These are phyloP conservation scores for Alisma plantagoaquatica DNA, from an alignment of 106 monocot species.

Conservation along the genomic window DNA sequence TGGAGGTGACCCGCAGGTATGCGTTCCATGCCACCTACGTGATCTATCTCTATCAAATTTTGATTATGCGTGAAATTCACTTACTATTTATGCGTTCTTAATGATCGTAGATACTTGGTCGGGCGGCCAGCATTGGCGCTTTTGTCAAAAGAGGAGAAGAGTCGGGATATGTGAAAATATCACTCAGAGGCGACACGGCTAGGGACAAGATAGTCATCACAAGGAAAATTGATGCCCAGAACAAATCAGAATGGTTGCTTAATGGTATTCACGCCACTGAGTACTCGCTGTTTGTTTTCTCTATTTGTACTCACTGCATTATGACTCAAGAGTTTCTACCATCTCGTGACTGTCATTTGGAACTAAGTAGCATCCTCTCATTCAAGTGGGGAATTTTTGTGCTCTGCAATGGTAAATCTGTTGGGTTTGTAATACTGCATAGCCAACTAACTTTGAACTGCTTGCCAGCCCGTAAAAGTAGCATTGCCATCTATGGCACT, in stretches of 20 bases:
- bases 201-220: slow-evolving; percentile 39
- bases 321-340: too few species aligned
- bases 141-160: slow-evolving; percentile 96
- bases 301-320: too few species aligned
- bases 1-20: slow-evolving; percentile 93
- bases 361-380: too few species aligned
- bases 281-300: too few species aligned
- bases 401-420: too few species aligned
- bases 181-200: slow-evolving; percentile 37
- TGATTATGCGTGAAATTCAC: background rate
- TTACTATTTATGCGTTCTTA: background rate
- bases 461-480: too few species aligned
- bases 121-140: slow-evolving; percentile 85
- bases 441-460: too few species aligned
- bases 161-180: slow-evolving; percentile 56
- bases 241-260: slow-evolving; percentile 88
- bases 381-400: too few species aligned
- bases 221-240: slow-evolving; percentile 71
- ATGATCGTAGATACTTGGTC: slow-evolving; percentile 63
- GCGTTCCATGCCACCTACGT: too few species aligned
- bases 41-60: background rate
- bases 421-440: too few species aligned
- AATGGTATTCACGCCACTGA: slow-evolving; percentile 75
- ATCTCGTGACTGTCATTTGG: too few species aligned
- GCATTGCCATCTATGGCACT: too few species aligned